Percentiles rank a stretch among this genome's conserved stretches.
Conservation (phyloP, 2,329 filamentous ascomycete genomes). For the Clarireedia paspali region DNA sequence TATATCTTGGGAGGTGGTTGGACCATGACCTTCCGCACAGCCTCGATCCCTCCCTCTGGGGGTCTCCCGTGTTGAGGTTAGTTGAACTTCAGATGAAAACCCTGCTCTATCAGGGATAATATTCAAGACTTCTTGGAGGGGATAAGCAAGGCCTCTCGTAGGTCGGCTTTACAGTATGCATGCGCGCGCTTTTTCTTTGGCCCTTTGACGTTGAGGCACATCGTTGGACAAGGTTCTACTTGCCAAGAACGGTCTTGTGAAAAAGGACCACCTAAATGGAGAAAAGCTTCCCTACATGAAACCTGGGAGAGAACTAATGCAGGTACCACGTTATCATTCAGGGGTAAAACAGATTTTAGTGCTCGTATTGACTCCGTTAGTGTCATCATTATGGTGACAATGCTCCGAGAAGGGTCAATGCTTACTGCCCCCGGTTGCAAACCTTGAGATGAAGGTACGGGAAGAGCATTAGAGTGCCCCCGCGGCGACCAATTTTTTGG, state of each 20-base stretch:
- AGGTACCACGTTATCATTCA: constrained; percentile 4
- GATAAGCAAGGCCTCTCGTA: neutral
- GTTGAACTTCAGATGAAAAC: neutral
- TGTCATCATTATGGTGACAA: neutral
- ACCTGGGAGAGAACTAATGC: constrained; percentile 6
- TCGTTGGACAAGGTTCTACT: neutral
- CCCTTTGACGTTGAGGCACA: neutral
- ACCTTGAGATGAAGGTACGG: neutral
- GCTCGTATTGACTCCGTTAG: neutral
- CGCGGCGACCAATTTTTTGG: neutral
- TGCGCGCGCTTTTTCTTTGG: constrained; percentile 5
- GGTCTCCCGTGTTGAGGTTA: constrained; percentile 2
- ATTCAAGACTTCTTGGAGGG: constrained; percentile 3
- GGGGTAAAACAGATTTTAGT: neutral
- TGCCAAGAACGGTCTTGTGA: neutral
- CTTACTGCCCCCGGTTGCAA: neutral
- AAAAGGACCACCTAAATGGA: neutral
- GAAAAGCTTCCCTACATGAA: constrained; percentile 4
- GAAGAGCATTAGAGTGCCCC: too few species aligned
- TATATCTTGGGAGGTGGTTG: constrained; percentile 8
- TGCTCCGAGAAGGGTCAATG: constrained; percentile 2
- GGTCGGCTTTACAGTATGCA: neutral
- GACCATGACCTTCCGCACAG: constrained; percentile 9
- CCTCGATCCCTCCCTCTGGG: constrained; percentile 1
- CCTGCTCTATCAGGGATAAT: constrained; percentile 3